Conservation (phyloP, 148 eudicot genomes). For the Spergularia marina region DNA sequence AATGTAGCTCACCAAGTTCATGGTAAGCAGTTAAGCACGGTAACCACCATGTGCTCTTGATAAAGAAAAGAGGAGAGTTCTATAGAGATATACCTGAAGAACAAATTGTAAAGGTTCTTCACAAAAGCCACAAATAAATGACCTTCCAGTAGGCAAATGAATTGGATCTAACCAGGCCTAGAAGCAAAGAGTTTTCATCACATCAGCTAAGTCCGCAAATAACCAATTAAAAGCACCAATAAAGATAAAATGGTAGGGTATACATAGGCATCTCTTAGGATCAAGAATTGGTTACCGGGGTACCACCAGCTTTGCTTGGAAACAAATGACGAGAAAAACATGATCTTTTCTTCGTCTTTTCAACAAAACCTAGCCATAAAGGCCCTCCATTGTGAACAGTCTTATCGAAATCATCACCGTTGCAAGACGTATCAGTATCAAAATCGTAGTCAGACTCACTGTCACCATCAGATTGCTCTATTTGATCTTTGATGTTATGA, state of each 20-base stretch:
- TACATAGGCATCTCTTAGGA: too few species aligned
- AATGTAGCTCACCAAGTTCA: too few species aligned
- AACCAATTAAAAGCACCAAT: too few species aligned
- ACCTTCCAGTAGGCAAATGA: conserved; percentile 16
- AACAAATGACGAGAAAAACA: background rate
- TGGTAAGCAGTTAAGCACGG: too few species aligned
- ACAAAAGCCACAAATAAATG: conserved; percentile 18
- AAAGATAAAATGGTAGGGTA: too few species aligned
- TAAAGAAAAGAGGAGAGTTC: background rate
- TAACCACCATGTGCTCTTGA: too few species aligned
- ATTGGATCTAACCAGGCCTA: conserved; percentile 20
- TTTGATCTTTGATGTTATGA: too few species aligned
- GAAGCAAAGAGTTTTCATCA: background rate
- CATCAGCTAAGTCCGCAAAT: too few species aligned
- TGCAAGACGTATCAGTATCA: background rate
- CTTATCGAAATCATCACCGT: background rate
- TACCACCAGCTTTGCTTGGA: conserved; percentile 5
- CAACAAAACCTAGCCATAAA: background rate
- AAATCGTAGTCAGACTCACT: background rate
- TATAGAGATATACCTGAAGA: conserved; percentile 6
- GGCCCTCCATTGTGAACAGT: background rate
- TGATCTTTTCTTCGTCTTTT: background rate
- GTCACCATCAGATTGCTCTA: too few species aligned
- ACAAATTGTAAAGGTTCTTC: conserved; percentile 17
- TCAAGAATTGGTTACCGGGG: background rate